These are phyloP conservation scores for Acanthamoeba lenticulata DNA, from an alignment of 208 protist species.

Conservation along the genomic window DNA sequence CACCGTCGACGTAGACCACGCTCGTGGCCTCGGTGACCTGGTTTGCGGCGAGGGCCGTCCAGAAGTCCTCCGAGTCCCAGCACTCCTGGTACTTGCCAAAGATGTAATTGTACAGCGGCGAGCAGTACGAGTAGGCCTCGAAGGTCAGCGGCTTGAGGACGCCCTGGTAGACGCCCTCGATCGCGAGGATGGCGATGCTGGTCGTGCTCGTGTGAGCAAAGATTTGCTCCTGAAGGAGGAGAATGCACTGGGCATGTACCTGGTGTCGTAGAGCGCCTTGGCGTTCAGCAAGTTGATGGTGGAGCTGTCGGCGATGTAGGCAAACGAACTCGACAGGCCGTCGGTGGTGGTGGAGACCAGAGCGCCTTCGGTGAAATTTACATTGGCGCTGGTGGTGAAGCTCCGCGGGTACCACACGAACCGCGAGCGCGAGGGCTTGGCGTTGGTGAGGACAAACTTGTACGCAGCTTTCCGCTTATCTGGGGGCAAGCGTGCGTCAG, in stretches of 20 bases:
- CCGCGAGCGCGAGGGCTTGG: neutral
- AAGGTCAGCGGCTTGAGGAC: conserved; percentile 45
- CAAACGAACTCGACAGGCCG: neutral
- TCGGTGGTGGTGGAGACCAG: conserved; percentile 1
- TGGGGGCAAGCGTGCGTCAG: neutral
- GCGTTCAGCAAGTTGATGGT: conserved; percentile 60
- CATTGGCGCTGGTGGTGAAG: conserved; percentile 14
- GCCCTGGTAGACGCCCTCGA: conserved; percentile 59
- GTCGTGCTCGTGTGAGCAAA: neutral
- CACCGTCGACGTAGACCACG: conserved; percentile 55
- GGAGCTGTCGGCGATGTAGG: neutral
- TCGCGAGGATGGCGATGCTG: conserved; percentile 68
- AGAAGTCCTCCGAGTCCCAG: conserved; percentile 55
- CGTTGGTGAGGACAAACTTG: conserved; percentile 62
- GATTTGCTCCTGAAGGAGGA: too few species aligned
- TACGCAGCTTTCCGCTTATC: conserved; percentile 66
- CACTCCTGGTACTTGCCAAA: conserved; percentile 53
- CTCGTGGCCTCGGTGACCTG: conserved; percentile 13
- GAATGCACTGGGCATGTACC: neutral
- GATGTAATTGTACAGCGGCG: conserved; percentile 67
- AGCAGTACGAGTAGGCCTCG: conserved; percentile 70
- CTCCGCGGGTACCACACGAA: conserved; percentile 68
- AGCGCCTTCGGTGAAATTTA: conserved; percentile 25
- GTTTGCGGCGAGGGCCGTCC: neutral
- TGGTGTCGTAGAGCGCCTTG: conserved; percentile 72